Percentiles rank a stretch among this genome's conserved stretches.
phyloP scores from a whole-genome alignment of 108 stramenopile species.

The Parietichytrium sp. region DNA sequence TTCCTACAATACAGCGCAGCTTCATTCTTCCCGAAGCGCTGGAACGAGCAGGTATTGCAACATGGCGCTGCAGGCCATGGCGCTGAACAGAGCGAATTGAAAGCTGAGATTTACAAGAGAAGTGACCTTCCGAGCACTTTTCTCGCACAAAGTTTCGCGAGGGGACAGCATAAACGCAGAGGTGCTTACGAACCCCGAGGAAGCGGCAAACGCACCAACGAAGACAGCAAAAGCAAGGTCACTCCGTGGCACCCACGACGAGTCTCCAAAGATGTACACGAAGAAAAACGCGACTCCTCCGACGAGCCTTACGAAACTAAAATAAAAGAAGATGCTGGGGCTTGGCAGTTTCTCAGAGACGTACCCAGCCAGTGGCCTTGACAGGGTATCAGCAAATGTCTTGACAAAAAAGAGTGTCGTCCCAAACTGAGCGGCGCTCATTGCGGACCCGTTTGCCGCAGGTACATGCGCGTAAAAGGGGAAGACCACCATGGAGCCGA shows the following conservation, averaged over 20 bases:
- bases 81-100: background rate
- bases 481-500: background rate
- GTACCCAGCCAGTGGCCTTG: background rate
- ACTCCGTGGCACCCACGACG: background rate
- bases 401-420: background rate
- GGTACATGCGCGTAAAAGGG: constrained; percentile 22
- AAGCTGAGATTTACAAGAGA: background rate
- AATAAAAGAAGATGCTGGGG: background rate
- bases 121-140: background rate
- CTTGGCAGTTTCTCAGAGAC: background rate
- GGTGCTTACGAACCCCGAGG: background rate
- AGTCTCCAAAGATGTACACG: background rate
- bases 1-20: no score
- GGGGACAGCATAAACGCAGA: background rate
- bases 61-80: no score
- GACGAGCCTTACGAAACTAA: background rate
- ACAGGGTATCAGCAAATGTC: background rate
- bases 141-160: background rate
- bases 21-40: no score
- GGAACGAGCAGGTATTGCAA: no score
- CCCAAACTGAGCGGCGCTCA: background rate
- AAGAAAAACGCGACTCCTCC: background rate
- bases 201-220: background rate
- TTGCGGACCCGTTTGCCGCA: background rate
- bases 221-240: background rate